These are phyloP conservation scores for Candida cerambycidarum DNA, from an alignment of 805 yeast species.

Conservation along the genomic window DNA sequence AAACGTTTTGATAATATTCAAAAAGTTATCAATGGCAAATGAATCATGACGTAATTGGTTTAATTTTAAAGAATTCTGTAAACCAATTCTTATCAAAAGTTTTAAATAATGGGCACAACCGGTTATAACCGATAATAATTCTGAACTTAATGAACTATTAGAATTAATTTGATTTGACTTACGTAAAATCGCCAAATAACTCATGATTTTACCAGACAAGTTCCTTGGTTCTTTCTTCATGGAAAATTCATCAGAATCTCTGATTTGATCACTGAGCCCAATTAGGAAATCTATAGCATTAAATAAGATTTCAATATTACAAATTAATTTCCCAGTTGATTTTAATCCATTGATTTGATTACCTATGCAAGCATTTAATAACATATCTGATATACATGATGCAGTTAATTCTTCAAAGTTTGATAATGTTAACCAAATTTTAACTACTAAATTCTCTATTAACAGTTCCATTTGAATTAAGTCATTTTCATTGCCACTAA, in stretches of 20 bases:
- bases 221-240: constrained; percentile 73
- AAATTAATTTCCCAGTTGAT: constrained; percentile 69
- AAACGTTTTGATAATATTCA: constrained; percentile 30
- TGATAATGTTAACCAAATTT: constrained; percentile 84
- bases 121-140: constrained; percentile 76
- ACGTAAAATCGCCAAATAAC: constrained; percentile 79
- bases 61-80: constrained; percentile 69
- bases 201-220: constrained; percentile 85
- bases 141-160: constrained; percentile 55
- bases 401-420: constrained; percentile 91
- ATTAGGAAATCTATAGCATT: constrained; percentile 62
- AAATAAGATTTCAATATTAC: constrained; percentile 75
- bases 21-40: constrained; percentile 60
- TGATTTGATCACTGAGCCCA: constrained; percentile 11
- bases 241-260: constrained; percentile 11
- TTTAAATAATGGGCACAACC: constrained; percentile 92
- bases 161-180: constrained; percentile 49
- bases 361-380: constrained; percentile 75
- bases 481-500: background rate
- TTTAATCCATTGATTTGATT: constrained; percentile 65
- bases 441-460: constrained; percentile 57
- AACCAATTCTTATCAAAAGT: constrained; percentile 75
- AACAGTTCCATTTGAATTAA: constrained; percentile 59
- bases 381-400: constrained; percentile 85
- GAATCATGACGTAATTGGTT: constrained; percentile 60